Percentiles rank a stretch among this genome's conserved stretches.
Conservation (phyloP, 768 basidiomycete genomes). For the Mycena galericulata region DNA sequence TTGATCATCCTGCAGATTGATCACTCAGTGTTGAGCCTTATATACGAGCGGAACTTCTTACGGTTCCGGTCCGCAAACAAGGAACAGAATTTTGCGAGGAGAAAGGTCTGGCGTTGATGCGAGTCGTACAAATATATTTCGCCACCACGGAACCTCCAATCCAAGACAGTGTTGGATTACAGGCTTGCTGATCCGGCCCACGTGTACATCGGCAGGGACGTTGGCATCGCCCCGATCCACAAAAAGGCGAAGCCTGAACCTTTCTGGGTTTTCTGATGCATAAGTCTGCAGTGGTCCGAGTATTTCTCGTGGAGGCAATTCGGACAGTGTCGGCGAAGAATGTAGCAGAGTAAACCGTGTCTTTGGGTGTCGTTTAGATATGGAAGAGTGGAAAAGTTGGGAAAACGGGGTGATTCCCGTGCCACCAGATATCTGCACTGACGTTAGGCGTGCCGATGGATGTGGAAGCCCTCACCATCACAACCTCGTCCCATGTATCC, state of each 20-base stretch:
- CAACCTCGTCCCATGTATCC: conserved; percentile 77
- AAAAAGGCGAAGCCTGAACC: conserved; percentile 69
- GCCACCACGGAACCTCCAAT: conserved; percentile 51
- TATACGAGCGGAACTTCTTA: conserved; percentile 49
- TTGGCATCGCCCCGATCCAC: conserved; percentile 62
- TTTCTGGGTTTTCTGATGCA: conserved; percentile 64
- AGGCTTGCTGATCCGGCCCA: conserved; percentile 67
- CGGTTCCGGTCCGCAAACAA: conserved; percentile 90
- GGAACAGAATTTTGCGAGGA: conserved; percentile 65
- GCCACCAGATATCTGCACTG: conserved; percentile 83
- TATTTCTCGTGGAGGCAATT: conserved; percentile 77
- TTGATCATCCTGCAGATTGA: conserved; percentile 72
- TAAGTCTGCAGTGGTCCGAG: conserved; percentile 63
- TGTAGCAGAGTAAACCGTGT: conserved; percentile 83
- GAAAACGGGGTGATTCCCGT: conserved; percentile 91
- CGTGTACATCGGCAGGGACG: conserved; percentile 37
- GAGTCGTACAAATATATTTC: conserved; percentile 41
- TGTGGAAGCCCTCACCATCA: conserved; percentile 65
- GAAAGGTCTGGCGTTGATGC: conserved; percentile 33
- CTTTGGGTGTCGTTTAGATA: conserved; percentile 48
- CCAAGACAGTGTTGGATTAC: conserved; percentile 59
- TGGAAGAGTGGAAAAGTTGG: conserved; percentile 73
- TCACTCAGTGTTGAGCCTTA: conserved; percentile 1
- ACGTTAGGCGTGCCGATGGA: background rate
- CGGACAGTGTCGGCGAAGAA: conserved; percentile 68